These are phyloP conservation scores for Coniella vitis DNA, from an alignment of 2,329 filamentous ascomycete species.

Conservation along the genomic window DNA sequence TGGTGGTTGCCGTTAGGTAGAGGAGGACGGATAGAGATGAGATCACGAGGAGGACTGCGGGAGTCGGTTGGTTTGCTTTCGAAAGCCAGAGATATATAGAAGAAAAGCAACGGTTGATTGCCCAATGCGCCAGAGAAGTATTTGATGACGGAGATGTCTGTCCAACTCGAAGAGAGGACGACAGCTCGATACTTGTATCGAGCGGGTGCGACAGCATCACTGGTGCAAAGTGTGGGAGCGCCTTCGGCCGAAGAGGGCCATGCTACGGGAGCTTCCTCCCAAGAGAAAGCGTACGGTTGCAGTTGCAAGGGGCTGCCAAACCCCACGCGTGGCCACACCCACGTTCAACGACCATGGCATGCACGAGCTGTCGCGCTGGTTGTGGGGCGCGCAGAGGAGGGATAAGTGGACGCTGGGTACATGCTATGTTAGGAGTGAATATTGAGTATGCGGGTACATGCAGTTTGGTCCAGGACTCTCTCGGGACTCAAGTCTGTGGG, in stretches of 20 bases:
- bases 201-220: not conserved
- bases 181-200: constrained; percentile 15
- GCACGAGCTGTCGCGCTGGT: constrained; percentile 10
- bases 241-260: constrained; percentile 9
- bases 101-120: too few species aligned
- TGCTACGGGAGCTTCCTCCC: constrained; percentile 9
- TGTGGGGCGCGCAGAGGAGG: not conserved
- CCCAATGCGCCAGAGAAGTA: too few species aligned
- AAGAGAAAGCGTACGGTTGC: constrained; percentile 3
- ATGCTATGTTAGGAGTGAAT: too few species aligned
- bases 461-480: too few species aligned
- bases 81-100: too few species aligned
- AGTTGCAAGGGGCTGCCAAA: constrained; percentile 11
- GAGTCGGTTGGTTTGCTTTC: too few species aligned
- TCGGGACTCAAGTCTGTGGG: not conserved
- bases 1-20: not conserved
- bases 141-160: constrained; percentile 2
- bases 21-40: not conserved
- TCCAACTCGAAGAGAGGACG: not conserved
- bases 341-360: constrained; percentile 6
- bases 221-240: constrained; percentile 1
- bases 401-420: not conserved
- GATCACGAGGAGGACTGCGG: not conserved
- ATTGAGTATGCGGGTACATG: too few species aligned
- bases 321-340: constrained; percentile 11